phyloP scores from a whole-genome alignment of 768 basidiomycete species.

The Hygrophoropsis aurantiaca region DNA sequence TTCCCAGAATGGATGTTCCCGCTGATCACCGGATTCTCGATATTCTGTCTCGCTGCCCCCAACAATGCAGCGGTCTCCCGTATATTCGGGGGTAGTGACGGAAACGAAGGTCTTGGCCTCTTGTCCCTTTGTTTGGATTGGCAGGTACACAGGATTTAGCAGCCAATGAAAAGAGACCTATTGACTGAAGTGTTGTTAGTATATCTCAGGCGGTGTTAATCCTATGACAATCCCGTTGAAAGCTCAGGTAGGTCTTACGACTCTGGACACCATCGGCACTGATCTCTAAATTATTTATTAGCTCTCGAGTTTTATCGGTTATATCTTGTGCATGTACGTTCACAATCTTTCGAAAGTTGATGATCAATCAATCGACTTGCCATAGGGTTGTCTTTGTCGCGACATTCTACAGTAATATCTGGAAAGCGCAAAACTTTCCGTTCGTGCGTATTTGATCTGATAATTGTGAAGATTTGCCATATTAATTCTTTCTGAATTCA shows the following conservation, averaged over 20 bases:
- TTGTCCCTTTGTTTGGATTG: constrained; percentile 63
- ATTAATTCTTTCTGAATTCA: constrained; percentile 12
- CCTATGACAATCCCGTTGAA: constrained; percentile 55
- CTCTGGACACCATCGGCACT: not conserved
- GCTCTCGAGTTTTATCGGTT: constrained; percentile 49
- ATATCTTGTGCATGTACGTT: constrained; percentile 50
- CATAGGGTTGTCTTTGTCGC: constrained; percentile 33
- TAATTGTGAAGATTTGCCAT: not conserved
- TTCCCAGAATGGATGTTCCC: constrained; percentile 33
- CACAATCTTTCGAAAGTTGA: not conserved
- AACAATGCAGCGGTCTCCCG: constrained; percentile 50
- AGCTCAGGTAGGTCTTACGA: constrained; percentile 35
- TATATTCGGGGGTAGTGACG: constrained; percentile 61
- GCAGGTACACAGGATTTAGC: constrained; percentile 44
- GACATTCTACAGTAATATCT: constrained; percentile 49
- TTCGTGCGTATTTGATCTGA: constrained; percentile 34
- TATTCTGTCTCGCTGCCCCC: constrained; percentile 54
- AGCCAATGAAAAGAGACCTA: constrained; percentile 43
- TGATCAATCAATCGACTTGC: constrained; percentile 15
- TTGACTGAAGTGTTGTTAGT: constrained; percentile 32
- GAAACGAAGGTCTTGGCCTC: constrained; percentile 62
- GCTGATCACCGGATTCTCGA: constrained; percentile 54
- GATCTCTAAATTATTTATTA: constrained; percentile 4
- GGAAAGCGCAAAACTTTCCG: constrained; percentile 60
- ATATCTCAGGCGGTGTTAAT: constrained; percentile 30